phyloP scores from a whole-genome alignment of 768 basidiomycete genomes.

The Solioccasus polychromus region DNA sequence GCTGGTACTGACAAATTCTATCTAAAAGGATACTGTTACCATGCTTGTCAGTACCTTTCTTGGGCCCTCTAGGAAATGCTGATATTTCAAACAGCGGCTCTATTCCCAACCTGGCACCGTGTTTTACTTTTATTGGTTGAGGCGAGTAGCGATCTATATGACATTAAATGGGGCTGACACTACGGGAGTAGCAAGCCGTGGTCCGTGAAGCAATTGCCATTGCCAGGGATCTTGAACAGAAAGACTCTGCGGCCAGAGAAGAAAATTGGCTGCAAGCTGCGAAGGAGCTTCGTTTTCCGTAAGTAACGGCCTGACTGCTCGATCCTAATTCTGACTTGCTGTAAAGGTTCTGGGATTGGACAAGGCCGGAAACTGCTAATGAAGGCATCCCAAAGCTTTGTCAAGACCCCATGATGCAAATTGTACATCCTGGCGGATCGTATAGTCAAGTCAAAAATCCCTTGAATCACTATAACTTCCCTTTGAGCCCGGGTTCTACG shows the following conservation, averaged over 20 bases:
- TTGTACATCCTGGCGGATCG: neutral
- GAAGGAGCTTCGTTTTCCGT: constrained; percentile 17
- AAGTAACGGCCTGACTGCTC: neutral
- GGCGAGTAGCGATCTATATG: neutral
- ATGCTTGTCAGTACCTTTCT: constrained; percentile 9
- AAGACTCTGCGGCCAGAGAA: neutral
- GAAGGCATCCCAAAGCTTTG: constrained; percentile 6
- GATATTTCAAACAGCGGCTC: constrained; percentile 14
- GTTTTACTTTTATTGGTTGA: constrained; percentile 12
- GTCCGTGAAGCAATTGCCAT: constrained; percentile 14
- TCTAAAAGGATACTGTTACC: constrained; percentile 18
- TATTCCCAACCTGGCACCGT: constrained; percentile 23
- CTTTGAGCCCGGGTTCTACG: neutral
- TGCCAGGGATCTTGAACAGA: constrained; percentile 4
- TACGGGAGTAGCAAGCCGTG: constrained; percentile 14
- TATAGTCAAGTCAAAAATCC: constrained; percentile 1
- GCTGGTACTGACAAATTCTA: constrained; percentile 1
- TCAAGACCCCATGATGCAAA: neutral
- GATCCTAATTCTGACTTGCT: neutral
- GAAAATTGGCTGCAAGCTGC: constrained; percentile 15
- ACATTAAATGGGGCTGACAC: too few species aligned
- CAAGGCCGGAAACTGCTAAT: neutral
- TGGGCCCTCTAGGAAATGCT: neutral
- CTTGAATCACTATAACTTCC: constrained; percentile 14
- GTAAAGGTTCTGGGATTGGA: constrained; percentile 20